A percentile compares a stretch with the other conserved stretches of the same genome.
phyloP scores from a whole-genome alignment of 148 eudicot species.

The Gaultheria prostrata region DNA sequence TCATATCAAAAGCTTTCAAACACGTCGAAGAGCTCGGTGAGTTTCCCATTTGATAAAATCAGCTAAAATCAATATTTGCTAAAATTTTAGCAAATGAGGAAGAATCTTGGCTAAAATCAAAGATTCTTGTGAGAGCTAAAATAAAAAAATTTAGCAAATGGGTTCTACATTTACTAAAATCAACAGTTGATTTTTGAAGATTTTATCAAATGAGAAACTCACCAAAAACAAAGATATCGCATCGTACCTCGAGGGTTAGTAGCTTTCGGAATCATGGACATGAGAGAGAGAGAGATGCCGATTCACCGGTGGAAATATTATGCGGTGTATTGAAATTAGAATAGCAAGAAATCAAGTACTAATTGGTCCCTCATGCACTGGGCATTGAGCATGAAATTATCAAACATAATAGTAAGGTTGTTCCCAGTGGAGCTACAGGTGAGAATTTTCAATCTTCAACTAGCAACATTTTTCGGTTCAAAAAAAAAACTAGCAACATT shows the following conservation, averaged over 20 bases:
- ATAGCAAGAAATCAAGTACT: not conserved
- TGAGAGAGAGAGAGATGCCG: not conserved
- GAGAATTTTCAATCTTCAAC: not conserved
- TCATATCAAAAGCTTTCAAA: not conserved
- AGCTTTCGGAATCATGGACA: too few relatives aligned
- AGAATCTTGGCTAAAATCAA: too few relatives aligned
- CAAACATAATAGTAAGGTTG: not conserved
- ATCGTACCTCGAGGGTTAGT: too few relatives aligned
- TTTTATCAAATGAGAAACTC: too few relatives aligned
- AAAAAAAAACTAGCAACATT: not conserved
- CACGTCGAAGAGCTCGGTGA: not conserved
- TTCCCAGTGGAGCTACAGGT: not conserved
- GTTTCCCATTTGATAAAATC: too few relatives aligned
- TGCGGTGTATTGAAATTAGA: not conserved
- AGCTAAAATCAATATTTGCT: too few relatives aligned
- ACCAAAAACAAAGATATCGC: too few relatives aligned
- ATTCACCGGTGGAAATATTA: not conserved
- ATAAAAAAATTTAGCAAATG: too few relatives aligned
- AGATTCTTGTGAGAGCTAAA: too few relatives aligned
- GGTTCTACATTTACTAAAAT: too few relatives aligned
- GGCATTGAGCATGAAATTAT: not conserved
- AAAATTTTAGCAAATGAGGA: too few relatives aligned
- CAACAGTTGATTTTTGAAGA: too few relatives aligned
- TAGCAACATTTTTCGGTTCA: not conserved
- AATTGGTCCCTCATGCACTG: not conserved